These are phyloP conservation scores for Rhodofomes roseus DNA, from an alignment of 1,284 basidiomycete genomes.

Conservation along the genomic window DNA sequence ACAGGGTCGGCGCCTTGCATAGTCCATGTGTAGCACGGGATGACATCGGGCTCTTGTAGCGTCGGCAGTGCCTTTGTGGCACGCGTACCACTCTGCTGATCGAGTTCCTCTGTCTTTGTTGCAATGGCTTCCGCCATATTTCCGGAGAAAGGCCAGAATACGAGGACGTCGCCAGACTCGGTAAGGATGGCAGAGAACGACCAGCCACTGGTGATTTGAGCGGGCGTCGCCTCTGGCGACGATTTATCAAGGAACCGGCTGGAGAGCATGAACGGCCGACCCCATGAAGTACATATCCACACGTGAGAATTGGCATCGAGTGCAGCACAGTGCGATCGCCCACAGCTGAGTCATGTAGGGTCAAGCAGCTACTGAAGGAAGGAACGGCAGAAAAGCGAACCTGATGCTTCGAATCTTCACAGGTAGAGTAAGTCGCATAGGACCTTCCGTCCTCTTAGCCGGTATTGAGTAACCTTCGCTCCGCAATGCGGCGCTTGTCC, in stretches of 20 bases:
- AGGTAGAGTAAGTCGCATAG: conserved; percentile 57
- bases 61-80: conserved; percentile 31
- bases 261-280: conserved; percentile 61
- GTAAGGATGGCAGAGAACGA: conserved; percentile 67
- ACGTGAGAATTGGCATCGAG: conserved; percentile 54
- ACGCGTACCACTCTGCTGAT: conserved; percentile 33
- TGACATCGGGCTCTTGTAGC: conserved; percentile 31
- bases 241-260: conserved; percentile 45
- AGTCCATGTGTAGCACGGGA: conserved; percentile 62
- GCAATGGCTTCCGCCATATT: conserved; percentile 35
- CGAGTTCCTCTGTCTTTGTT: conserved; percentile 42
- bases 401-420: conserved; percentile 56
- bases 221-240: conserved; percentile 43
- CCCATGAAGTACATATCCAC: conserved; percentile 76
- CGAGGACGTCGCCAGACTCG: conserved; percentile 62
- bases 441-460: conserved; percentile 45
- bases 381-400: conserved; percentile 30
- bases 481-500: conserved; percentile 35
- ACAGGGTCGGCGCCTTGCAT: conserved; percentile 45
- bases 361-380: neutral
- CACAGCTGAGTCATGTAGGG: conserved; percentile 59
- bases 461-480: conserved; percentile 56
- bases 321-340: conserved; percentile 66
- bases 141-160: conserved; percentile 70
- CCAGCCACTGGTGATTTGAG: conserved; percentile 85